Percentiles rank a stretch among this genome's conserved stretches.
These are phyloP conservation scores for Lipomyces lipofer DNA, from an alignment of 805 yeast species.

Conservation along the genomic window DNA sequence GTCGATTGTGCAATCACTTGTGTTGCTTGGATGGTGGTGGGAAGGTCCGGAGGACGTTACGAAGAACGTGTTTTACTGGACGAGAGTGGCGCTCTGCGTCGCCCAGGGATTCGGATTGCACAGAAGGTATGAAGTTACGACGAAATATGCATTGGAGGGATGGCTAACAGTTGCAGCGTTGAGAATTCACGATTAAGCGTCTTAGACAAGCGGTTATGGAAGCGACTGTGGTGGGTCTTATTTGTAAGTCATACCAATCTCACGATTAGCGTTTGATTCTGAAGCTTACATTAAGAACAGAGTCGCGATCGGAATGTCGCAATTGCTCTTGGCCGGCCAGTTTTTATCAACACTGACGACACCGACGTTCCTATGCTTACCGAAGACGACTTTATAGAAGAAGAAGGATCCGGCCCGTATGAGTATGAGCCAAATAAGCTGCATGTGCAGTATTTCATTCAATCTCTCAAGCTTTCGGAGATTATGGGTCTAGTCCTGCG, in stretches of 20 bases:
- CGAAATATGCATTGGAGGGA: too few relatives aligned
- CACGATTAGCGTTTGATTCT: background rate
- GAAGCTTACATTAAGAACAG: background rate
- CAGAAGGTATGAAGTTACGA: constrained; percentile 42
- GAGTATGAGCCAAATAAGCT: constrained; percentile 50
- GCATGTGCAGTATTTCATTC: constrained; percentile 60
- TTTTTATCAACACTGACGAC: constrained; percentile 66
- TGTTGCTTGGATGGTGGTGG: constrained; percentile 68
- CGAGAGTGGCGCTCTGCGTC: constrained; percentile 62
- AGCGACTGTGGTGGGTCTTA: constrained; percentile 76
- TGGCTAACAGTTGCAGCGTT: constrained; percentile 39
- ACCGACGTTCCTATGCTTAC: constrained; percentile 75
- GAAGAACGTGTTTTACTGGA: constrained; percentile 68
- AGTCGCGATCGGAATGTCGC: constrained; percentile 65
- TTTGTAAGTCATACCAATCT: constrained; percentile 44
- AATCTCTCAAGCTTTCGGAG: constrained; percentile 65
- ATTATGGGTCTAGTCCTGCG: constrained; percentile 67
- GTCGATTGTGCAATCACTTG: constrained; percentile 59
- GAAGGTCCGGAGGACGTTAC: constrained; percentile 72
- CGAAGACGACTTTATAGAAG: constrained; percentile 63
- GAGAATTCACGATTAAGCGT: constrained; percentile 42
- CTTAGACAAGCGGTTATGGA: constrained; percentile 52
- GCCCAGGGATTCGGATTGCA: constrained; percentile 81
- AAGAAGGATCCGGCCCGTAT: constrained; percentile 45
- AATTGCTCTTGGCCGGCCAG: constrained; percentile 73